phyloP scores from a whole-genome alignment of 2,329 filamentous ascomycete genomes.

The Blastomyces emzantsi region DNA sequence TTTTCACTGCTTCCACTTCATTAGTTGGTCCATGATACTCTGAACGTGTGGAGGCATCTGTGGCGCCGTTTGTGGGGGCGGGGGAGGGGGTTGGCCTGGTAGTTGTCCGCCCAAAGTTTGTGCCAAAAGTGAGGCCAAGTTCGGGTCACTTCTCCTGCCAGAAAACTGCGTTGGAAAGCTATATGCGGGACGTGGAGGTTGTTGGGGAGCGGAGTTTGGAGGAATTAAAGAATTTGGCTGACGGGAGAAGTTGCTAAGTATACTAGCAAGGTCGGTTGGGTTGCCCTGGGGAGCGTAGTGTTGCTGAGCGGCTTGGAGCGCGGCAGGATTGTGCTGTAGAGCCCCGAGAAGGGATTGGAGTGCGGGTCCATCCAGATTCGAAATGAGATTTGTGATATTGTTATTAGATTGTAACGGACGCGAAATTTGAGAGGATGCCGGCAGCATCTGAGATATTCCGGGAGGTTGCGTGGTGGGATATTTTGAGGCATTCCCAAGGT shows the following conservation, averaged over 20 bases:
- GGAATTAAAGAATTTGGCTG: slow-evolving; percentile 10
- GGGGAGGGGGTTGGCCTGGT: not conserved
- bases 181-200: not conserved
- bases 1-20: slow-evolving; percentile 39
- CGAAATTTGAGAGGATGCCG: slow-evolving; percentile 19
- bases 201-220: slow-evolving; percentile 2
- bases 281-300: slow-evolving; percentile 10
- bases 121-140: slow-evolving; percentile 31
- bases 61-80: slow-evolving; percentile 6
- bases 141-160: slow-evolving; percentile 27
- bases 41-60: slow-evolving; percentile 34
- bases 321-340: slow-evolving; percentile 41
- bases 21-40: slow-evolving; percentile 41
- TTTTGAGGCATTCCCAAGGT: slow-evolving; percentile 28
- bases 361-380: slow-evolving; percentile 57
- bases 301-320: slow-evolving; percentile 28
- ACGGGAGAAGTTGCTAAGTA: slow-evolving; percentile 14
- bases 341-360: slow-evolving; percentile 62
- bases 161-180: slow-evolving; percentile 21
- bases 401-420: slow-evolving; percentile 23
- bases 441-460: slow-evolving; percentile 25
- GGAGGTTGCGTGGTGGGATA: slow-evolving; percentile 31
- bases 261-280: slow-evolving; percentile 22
- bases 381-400: slow-evolving; percentile 57
- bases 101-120: slow-evolving; percentile 29